Evolutionary conservation across 1,284 basidiomycete species (phyloP), one percentile per base, ranked within the genome.

Genomic region (Sparassis latifolia): DNA sequence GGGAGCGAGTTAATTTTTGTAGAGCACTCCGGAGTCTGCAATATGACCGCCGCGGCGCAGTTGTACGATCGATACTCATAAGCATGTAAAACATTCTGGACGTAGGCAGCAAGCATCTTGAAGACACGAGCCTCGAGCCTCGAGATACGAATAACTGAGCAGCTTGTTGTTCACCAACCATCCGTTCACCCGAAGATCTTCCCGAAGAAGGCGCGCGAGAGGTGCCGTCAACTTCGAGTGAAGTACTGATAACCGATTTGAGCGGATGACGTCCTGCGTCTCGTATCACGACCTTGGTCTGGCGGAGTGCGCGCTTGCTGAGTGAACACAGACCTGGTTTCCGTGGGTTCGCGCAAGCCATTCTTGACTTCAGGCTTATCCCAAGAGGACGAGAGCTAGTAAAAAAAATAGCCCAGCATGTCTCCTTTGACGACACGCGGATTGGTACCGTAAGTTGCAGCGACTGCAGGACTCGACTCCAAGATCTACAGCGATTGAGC

Each of bases 121-220:
- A 84, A 79, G 40, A 83, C 52, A n/a, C 83, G 82, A 20, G 78
- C 78, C 20, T 20, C 20, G 20, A 20, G 20, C 20, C 58, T 85
- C 82, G 38, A 86, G 61, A 58, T 86, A 85, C 3, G 82, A 72
- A 59, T 86, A 86, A 58, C 81, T 83, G n/a, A 86, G 69, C 42
- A 86, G 64, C 58, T 77, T 80, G 27, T 56, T 58, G 55, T 86
- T 82, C 12, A 86, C 83, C 29, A 86, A 67, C 0, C 69, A 75
- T 63, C 85, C 83, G 42, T 73, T 53, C 57, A 83, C 80, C 38
- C 82, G 59, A 3, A 66, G 55, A 32, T 84, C 80, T 53, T 78
- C 73, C 82, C 82, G 84, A 63, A 74, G 84, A 7, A 63, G 58
- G n/a, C 76, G 69, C 4, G 74, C 79, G 63, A 85, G 84, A 0